Conservation (phyloP, 495 filamentous ascomycete genomes). For the Pyronema omphalodes region DNA sequence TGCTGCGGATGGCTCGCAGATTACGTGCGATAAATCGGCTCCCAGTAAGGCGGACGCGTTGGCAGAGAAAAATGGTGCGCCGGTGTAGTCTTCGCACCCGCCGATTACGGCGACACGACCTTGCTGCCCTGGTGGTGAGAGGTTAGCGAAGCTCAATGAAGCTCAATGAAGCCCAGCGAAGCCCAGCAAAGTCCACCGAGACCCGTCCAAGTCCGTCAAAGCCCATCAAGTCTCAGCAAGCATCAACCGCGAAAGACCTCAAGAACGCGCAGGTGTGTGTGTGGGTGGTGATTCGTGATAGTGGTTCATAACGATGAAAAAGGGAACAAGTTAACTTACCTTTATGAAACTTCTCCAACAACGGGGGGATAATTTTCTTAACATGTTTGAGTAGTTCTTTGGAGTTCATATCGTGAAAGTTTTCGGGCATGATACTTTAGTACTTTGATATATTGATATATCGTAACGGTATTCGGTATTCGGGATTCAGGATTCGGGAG, state of each 20-base stretch:
- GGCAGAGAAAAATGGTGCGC: constrained; percentile 93
- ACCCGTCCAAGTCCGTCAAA: too few relatives aligned
- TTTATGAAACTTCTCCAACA: constrained; percentile 95
- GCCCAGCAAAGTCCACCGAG: neutral
- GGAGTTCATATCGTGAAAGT: constrained; percentile 16
- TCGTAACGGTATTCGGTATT: too few relatives aligned
- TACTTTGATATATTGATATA: too few relatives aligned
- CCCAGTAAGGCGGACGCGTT: constrained; percentile 84
- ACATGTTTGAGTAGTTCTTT: constrained; percentile 61
- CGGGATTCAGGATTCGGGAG: too few relatives aligned
- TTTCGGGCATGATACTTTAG: too few relatives aligned
- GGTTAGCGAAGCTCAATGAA: neutral
- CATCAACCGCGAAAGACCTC: neutral
- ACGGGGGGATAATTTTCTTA: constrained; percentile 78
- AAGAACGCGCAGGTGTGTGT: too few relatives aligned
- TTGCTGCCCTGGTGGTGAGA: constrained; percentile 48
- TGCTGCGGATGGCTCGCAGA: constrained; percentile 79
- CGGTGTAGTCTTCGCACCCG: constrained; percentile 89
- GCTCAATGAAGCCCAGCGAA: neutral
- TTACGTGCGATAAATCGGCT: constrained; percentile 84
- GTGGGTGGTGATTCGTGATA: too few relatives aligned
- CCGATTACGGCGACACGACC: constrained; percentile 88
- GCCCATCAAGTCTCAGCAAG: neutral
- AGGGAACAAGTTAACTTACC: constrained; percentile 31
- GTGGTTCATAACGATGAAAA: too few relatives aligned